Evolutionary conservation across 441 rosid species (phyloP), one percentile per base, ranked within the genome.

Genomic region (Capsella rubella): DNA sequence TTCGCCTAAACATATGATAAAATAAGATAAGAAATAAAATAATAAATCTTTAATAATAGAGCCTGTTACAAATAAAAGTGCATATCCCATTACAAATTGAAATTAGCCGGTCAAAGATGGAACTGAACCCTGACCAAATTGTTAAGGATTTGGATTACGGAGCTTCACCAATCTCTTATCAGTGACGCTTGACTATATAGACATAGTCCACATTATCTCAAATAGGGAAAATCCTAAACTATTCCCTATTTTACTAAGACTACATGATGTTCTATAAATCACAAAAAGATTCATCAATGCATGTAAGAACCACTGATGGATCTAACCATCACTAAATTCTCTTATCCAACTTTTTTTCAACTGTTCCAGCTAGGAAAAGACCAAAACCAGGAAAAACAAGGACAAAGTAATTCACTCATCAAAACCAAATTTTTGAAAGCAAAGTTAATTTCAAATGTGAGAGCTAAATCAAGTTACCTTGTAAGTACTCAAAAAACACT

Each of bases 401-500:
- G 12, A 37, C 40, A 3, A 9, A 37, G 40, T 37, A 9, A 37
- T 10, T 37, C 12, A 37, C 40, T 32, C 15, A 60, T 51, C 34
- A 49, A 7, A 13, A 27, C 50, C 29, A 46, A 69, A 1, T 0
- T 43, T 67, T 18, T 10, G 11, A 27, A 64, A 64, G 53, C 8
- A 45, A 53, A 15, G n/a, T 42, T 46, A 61, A 11, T 13, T 43
- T 35, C 27, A 32, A 9, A 42, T 12, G 15, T 54, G 37, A 47
- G 39, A 50, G 59, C 3, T 54, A 39, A 10, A 62, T 56, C 8
- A 58, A 10, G 40, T 28, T 67, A 87, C 95, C 95, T 86, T 90
- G 95, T 79, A 90, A 83, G 70, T 90, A 90, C 84, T 90, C 95
- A 45, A 90, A 87, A 71, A 90, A 87, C 76, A 79, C 87, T 69